Conservation (phyloP, 2,329 filamentous ascomycete species). For the Colletotrichum spaethianum region DNA sequence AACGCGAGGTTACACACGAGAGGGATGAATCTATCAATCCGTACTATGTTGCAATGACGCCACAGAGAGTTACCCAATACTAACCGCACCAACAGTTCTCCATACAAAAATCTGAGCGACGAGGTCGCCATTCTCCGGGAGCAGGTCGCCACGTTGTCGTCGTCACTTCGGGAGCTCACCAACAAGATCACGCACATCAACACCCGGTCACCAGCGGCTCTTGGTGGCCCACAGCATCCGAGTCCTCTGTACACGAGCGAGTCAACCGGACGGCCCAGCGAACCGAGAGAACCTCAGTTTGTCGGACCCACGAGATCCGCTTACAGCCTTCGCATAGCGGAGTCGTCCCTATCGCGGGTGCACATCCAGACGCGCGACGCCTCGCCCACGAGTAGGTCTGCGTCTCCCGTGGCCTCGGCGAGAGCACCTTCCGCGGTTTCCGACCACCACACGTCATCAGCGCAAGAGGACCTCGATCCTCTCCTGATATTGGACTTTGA, state of each 20-base stretch:
- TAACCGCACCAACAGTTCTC: background rate
- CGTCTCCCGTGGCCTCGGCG: slow-evolving; percentile 27
- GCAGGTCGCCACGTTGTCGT: slow-evolving; percentile 49
- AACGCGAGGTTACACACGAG: slow-evolving; percentile 42
- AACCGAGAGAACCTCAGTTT: slow-evolving; percentile 53
- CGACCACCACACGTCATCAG: slow-evolving; percentile 36
- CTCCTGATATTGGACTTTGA: slow-evolving; percentile 31
- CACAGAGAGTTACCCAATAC: background rate
- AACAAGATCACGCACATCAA: slow-evolving; percentile 38
- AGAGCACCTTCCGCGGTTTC: slow-evolving; percentile 45
- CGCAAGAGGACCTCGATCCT: slow-evolving; percentile 9
- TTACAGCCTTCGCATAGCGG: slow-evolving; percentile 53
- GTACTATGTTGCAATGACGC: background rate
- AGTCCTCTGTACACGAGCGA: slow-evolving; percentile 35
- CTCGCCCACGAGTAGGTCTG: slow-evolving; percentile 44
- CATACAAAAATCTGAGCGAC: slow-evolving; percentile 45
- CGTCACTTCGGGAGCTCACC: slow-evolving; percentile 47
- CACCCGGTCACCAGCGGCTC: slow-evolving; percentile 16
- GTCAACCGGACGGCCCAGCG: slow-evolving; percentile 32
- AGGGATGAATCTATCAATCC: slow-evolving; percentile 45
- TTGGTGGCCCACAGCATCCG: slow-evolving; percentile 25
- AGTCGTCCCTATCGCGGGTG: slow-evolving; percentile 53
- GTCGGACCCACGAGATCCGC: slow-evolving; percentile 54
- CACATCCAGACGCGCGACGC: slow-evolving; percentile 50
- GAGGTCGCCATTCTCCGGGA: slow-evolving; percentile 49